Base-by-base conservation (phyloP, 1,139 yeast species). In the Candida pseudocylindracea region DNA sequence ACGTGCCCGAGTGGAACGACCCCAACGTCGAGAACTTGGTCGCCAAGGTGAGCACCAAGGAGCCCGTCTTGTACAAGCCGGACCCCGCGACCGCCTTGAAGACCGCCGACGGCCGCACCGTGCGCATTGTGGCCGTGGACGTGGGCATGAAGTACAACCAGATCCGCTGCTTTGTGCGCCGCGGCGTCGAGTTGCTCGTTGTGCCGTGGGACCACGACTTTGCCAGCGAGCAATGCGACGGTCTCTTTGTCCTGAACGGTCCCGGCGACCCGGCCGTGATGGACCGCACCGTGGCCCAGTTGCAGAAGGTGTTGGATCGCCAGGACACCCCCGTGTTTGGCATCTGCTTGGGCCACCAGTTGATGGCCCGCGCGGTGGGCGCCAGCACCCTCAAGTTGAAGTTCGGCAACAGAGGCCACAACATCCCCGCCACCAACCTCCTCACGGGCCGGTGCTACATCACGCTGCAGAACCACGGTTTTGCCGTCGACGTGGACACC, bases 351-450 rank as follows among this genome's bases (percentile, higher is more conserved):
- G 99, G 99, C 55, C 99, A 91, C 57, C 99, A 91, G 63, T 69
- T 91, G 50, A 60, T 91, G 51, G 94, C 98, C 32, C 69, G 93
- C 57, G 95, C 99, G 35, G 58, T 88, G 37, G 99, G 98, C 49
- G 96, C 96, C 36, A 62, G 76, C 13, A 88, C 99, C 36, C 46
- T 69, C 49, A 91, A 91, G 57, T 63, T 91, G 61, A 85, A 85
- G 60, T 91, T 81, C 48, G 99, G 99, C 74, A 91, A 91, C 67
- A 85, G 99, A 67, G 99, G 96, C 50, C 99, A 91, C 62, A 91
- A 91, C 55, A 91, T 91, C 45, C 99, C 99, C 41, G 85, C 94
- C 63, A 81, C 95, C 37, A 80, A 93, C 35, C 64, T 88, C 39
- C 68, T 83, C 42, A 75, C 83, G 39, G 98, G 98, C 35, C 72